Evolutionary conservation across 352 stramenopile genomes (phyloP), one percentile per base, ranked within the genome.

Genomic region (Thalassiosira hispida): DNA sequence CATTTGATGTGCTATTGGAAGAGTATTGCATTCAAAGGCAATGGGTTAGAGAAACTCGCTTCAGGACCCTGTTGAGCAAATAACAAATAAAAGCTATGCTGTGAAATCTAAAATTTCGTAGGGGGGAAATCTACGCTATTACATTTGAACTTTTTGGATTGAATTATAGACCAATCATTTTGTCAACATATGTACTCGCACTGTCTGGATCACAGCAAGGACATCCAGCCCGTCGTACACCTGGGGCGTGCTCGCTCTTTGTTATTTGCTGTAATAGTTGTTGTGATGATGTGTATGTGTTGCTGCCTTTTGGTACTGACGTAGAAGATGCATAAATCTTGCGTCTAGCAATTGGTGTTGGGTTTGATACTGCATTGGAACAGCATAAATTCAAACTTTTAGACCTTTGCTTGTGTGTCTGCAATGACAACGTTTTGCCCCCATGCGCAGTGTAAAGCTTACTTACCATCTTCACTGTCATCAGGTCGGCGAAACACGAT

Each of bases 201-300:
- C 90, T 82, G 53, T 92, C 83, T 25, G 86, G 89, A 80, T 92
- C 83, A 59, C 88, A 94, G 62, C 89, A 92, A n/a, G 89, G 86
- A 81, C 86, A 94, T 16, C 81, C 89, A 31, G 78, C 23, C 59
- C 75, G 65, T 59, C 86, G 69, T 35, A 93, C 75, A 42, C 84
- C 86, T 38, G 86, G 88, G 22, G 85, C 77, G 83, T 92, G 83
- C 35, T 90, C 72, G 63, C 78, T 65, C 64, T 89, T 66, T 27
- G 46, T 12, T 20, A 88, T 55, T 75, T 69, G 67, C 46, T 72
- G 46, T 49, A 90, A 59, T 53, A 90, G 42, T 71, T 62, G 38
- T 35, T 79, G 31, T 49, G 66, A 81, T 73, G 76, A 72, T 14
- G 57, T 47, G 22, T 47, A 42, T 56, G 14, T 12, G 22, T 47